phyloP scores from a whole-genome alignment of 2,329 filamentous ascomycete genomes.

The Penicillium corylophilum region DNA sequence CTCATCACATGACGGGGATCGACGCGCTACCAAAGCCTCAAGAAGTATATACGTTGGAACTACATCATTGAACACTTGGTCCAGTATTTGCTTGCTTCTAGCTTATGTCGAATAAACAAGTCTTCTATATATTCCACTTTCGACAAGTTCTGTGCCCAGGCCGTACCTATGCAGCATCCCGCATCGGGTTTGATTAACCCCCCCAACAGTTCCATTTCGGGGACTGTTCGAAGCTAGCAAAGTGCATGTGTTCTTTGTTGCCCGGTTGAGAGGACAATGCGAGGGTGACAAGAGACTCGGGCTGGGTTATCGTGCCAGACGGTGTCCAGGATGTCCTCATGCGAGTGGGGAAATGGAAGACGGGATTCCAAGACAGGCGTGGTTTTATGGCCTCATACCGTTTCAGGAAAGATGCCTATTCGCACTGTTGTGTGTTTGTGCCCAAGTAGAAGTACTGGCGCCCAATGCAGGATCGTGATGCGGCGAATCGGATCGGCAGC shows the following conservation, averaged over 20 bases:
- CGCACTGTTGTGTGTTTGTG: conserved; percentile 15
- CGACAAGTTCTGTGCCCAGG: background rate
- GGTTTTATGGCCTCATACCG: conserved; percentile 6
- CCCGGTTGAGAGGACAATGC: background rate
- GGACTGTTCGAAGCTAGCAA: background rate
- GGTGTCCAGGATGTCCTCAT: background rate
- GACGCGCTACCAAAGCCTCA: background rate
- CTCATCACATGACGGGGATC: conserved; percentile 14
- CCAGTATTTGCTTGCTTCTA: background rate
- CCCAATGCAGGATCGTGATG: conserved; percentile 17
- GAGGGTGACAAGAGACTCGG: background rate
- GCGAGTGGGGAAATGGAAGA: background rate
- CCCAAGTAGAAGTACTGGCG: conserved; percentile 21
- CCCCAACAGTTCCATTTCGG: background rate
- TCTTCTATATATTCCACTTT: background rate
- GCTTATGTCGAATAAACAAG: background rate
- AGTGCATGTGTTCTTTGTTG: background rate
- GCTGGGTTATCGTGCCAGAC: background rate
- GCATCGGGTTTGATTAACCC: background rate
- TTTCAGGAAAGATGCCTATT: conserved; percentile 14
- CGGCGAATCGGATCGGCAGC: conserved; percentile 15
- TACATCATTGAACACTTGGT: background rate
- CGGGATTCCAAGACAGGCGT: conserved; percentile 2
- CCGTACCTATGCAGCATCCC: conserved; percentile 3
- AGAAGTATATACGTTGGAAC: background rate